Evolutionary conservation across 257 asterid species (phyloP).

Genomic region (Scutellaria minor): DNA sequence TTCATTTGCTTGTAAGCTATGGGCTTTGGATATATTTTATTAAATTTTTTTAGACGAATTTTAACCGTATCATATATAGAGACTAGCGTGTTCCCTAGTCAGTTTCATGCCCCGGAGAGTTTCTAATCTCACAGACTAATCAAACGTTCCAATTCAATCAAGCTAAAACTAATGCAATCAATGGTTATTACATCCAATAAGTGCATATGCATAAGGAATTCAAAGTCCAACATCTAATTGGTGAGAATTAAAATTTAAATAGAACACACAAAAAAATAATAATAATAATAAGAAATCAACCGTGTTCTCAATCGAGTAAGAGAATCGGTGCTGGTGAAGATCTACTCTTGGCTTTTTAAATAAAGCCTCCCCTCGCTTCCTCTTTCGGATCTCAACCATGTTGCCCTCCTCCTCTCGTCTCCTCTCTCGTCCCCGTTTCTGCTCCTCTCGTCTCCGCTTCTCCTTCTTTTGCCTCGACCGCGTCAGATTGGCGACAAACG

Average conservation of each 20-base stretch:
- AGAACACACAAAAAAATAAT: no score
- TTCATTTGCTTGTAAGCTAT: no score
- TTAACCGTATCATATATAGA: conserved; percentile 7
- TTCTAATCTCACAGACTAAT: background rate
- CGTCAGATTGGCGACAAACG: no score
- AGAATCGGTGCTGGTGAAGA: conserved; percentile 58
- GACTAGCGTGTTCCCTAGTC: conserved; percentile 6
- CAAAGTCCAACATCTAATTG: background rate
- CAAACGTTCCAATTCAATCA: background rate
- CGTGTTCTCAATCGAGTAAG: conserved; percentile 68
- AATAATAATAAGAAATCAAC: no score
- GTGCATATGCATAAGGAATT: background rate
- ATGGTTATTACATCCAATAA: background rate
- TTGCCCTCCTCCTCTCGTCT: conserved; percentile 95
- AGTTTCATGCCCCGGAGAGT: conserved; percentile 1
- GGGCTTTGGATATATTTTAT: no score
- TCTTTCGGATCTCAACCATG: no score
- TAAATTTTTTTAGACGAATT: background rate
- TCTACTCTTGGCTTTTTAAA: conserved; percentile 94
- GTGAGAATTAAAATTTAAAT: no score
- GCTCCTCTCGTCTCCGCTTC: conserved; percentile 86
- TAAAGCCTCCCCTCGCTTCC: no score
- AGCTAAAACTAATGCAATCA: no score
- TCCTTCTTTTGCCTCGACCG: conserved; percentile 97
- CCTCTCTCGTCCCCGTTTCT: conserved; percentile 91